These are phyloP conservation scores for Crepidotus sp. DNA, from an alignment of 1,284 basidiomycete species.

Conservation along the genomic window DNA sequence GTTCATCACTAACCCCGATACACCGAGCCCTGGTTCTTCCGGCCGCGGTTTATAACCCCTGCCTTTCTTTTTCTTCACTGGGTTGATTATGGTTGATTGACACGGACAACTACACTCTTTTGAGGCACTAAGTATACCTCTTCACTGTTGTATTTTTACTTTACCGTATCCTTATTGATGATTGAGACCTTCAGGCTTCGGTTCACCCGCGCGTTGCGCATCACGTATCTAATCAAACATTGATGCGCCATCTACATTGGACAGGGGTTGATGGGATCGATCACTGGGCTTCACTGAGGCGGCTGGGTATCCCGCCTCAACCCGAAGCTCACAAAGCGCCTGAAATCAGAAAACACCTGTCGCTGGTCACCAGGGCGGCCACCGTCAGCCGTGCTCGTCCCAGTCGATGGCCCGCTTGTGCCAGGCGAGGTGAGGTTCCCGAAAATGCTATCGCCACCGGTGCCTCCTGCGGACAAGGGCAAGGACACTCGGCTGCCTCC, in stretches of 20 bases:
- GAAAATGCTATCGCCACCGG: slow-evolving; percentile 36
- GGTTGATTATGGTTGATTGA: not conserved
- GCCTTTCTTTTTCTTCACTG: not conserved
- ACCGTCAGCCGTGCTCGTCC: slow-evolving; percentile 31
- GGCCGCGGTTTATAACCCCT: slow-evolving; percentile 3
- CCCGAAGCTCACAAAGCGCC: slow-evolving; percentile 79
- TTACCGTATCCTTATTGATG: not conserved
- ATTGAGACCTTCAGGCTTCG: too few relatives aligned
- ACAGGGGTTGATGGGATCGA: not conserved
- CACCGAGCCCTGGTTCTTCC: slow-evolving; percentile 7
- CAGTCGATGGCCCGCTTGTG: slow-evolving; percentile 45
- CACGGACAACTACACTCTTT: slow-evolving; percentile 4
- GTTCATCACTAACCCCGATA: slow-evolving; percentile 5
- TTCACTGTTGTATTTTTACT: slow-evolving; percentile 10
- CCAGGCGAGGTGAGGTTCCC: slow-evolving; percentile 51
- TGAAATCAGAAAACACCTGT: slow-evolving; percentile 79
- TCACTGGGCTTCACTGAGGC: not conserved
- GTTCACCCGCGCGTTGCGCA: too few relatives aligned
- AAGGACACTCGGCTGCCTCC: slow-evolving; percentile 48
- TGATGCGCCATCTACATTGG: slow-evolving; percentile 2
- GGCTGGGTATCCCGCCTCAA: slow-evolving; percentile 53
- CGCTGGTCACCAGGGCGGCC: slow-evolving; percentile 39
- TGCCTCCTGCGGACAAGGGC: slow-evolving; percentile 27
- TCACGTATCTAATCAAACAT: not conserved
- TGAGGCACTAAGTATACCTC: slow-evolving; percentile 3